Base-by-base conservation (phyloP, 192 early-diverging fungal species). In the Bifiguratus adelaidae region DNA sequence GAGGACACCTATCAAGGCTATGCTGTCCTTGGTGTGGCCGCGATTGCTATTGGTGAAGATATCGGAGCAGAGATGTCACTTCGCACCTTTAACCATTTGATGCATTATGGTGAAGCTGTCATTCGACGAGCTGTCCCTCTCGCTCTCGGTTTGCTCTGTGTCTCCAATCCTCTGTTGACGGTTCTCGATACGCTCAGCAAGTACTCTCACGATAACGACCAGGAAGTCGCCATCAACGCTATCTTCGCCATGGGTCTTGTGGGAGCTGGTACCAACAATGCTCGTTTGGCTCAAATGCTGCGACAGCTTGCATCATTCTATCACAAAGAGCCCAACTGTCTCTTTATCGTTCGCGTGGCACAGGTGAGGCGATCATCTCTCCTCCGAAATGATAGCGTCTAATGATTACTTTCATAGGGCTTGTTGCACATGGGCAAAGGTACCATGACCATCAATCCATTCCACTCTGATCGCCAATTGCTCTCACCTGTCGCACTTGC, bases 171-270 rank as follows among this genome's bases (percentile, higher is more conserved):
- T 44, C 62, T 88, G 9, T 82, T 95, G 8, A 71, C 80, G 34
- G 85, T 99, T 26, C 68, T 99, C 7, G 96, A 99, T 50, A 88
- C 90, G 12, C 76, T 99, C 37, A 91, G 85, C 73, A 97, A 97
- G 69, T 92, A 91, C 63, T 99, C 96, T 29, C 96, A 99, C 70
- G 96, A 99, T 74, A 91, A 91, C 48, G 96, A 99, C 66, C 65
- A 76, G 30, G 85, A 94, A 25, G 95, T 99, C 29, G 88, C 96
- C 6, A 67, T 86, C 23, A 95, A 88, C 63, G 95, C 96, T 11
- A 89, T 97, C 35, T 94, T 99, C 70, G 93, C 95, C 20, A 95
- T 99, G 94, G 96, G 96, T 45, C 65, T 97, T 42, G 88, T 99
- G 15, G 96, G 96, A 18, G 94, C 95, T 3, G 96, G 96, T 37